Percentiles rank a stretch among this genome's conserved stretches.
These are phyloP conservation scores for Boletus rufocinnamomeus DNA, from an alignment of 768 basidiomycete genomes.

Conservation along the genomic window DNA sequence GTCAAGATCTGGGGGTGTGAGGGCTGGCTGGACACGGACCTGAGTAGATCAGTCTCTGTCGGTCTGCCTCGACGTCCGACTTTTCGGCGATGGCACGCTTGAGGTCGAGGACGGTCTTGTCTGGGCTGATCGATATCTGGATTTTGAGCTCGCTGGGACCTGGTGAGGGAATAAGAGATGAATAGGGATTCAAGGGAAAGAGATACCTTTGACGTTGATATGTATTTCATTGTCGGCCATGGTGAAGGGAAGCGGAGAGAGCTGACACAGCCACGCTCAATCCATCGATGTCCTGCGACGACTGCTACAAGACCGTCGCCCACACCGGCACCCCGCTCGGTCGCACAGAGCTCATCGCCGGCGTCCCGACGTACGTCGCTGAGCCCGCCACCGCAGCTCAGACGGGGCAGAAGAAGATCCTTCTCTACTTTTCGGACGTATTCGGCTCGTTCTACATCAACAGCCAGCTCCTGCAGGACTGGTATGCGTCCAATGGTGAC, in stretches of 20 bases:
- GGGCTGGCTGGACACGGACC: conserved; percentile 46
- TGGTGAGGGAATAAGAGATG: conserved; percentile 21
- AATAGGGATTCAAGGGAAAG: background rate
- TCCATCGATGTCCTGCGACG: conserved; percentile 43
- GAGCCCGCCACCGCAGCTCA: conserved; percentile 36
- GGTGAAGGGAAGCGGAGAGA: conserved; percentile 37
- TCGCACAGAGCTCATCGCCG: conserved; percentile 38
- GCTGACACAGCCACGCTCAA: conserved; percentile 22
- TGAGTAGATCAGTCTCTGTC: conserved; percentile 91
- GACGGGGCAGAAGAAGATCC: conserved; percentile 41
- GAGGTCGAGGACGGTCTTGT: conserved; percentile 87
- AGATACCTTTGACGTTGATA: conserved; percentile 69
- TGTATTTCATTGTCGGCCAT: conserved; percentile 64
- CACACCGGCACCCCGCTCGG: conserved; percentile 50
- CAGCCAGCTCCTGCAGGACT: conserved; percentile 62
- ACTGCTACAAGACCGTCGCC: conserved; percentile 54
- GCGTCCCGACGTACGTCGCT: conserved; percentile 55
- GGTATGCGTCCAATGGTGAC: conserved; percentile 58
- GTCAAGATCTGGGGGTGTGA: background rate
- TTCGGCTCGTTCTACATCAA: conserved; percentile 62
- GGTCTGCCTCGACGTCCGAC: conserved; percentile 82
- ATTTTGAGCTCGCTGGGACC: conserved; percentile 94
- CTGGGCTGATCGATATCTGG: conserved; percentile 74
- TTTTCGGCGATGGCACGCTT: conserved; percentile 87
- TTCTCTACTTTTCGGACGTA: conserved; percentile 61